These are phyloP conservation scores for Ustilago curta DNA, from an alignment of 1,284 basidiomycete species.

Conservation along the genomic window DNA sequence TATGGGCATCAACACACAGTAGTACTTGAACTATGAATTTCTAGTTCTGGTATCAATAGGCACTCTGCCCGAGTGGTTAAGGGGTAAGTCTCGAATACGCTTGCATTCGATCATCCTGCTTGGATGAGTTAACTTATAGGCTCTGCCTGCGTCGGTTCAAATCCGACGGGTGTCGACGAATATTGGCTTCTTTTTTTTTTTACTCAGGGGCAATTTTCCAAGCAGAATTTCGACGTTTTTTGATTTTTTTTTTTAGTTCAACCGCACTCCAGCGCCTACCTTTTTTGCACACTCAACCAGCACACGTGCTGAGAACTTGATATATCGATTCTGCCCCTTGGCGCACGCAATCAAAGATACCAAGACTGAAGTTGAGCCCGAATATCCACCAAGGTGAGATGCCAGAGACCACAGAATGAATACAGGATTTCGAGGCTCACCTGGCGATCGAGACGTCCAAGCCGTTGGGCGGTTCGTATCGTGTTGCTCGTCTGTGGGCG, in stretches of 20 bases:
- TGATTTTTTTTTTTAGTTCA: constrained; percentile 7
- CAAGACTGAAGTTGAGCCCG: not conserved
- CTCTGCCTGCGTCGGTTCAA: constrained; percentile 52
- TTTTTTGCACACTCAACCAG: not conserved
- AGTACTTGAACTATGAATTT: too few species aligned
- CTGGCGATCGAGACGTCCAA: too few species aligned
- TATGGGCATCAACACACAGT: too few species aligned
- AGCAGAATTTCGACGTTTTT: too few species aligned
- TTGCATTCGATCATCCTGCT: constrained; percentile 22
- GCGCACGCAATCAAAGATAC: not conserved
- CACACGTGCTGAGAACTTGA: not conserved
- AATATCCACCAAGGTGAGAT: too few species aligned
- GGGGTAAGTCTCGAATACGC: constrained; percentile 45
- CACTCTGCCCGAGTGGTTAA: constrained; percentile 52
- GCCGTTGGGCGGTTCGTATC: too few species aligned
- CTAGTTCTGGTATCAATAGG: too few species aligned
- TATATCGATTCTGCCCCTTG: not conserved
- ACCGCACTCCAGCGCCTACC: not conserved
- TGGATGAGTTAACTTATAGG: constrained; percentile 41
- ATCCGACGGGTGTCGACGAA: constrained; percentile 43
- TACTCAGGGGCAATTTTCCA: too few species aligned
- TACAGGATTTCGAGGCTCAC: too few species aligned
- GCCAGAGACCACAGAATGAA: too few species aligned
- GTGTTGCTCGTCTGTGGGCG: too few species aligned
- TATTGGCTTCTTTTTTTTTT: constrained; percentile 10